phyloP scores from a whole-genome alignment of 148 eudicot genomes.

The Arbutus unedo region DNA sequence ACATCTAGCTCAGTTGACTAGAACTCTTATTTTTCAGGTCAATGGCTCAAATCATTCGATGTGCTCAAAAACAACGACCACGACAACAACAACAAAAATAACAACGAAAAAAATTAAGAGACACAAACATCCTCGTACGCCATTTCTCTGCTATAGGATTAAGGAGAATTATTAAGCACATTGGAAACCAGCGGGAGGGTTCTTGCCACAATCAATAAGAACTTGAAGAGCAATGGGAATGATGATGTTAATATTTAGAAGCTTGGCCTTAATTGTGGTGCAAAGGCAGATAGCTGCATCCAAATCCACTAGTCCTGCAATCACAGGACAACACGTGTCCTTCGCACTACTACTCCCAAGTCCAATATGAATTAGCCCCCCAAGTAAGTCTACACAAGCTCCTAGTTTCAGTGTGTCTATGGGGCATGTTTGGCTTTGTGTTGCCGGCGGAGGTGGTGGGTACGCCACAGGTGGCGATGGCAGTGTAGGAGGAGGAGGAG shows the following conservation, averaged over 20 bases:
- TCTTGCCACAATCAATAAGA: constrained; percentile 59
- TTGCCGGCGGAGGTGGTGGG: background rate
- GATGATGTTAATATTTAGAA: constrained; percentile 49
- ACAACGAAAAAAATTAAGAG: no score
- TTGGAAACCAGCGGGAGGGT: constrained; percentile 57
- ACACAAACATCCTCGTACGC: background rate
- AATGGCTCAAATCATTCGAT: background rate
- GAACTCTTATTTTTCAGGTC: background rate
- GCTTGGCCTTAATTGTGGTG: constrained; percentile 56
- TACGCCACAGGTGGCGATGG: no score
- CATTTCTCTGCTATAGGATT: no score
- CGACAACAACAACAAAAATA: no score
- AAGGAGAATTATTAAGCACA: constrained; percentile 29
- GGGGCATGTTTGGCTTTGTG: constrained; percentile 45
- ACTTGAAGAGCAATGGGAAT: constrained; percentile 65
- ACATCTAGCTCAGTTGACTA: background rate
- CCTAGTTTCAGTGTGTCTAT: constrained; percentile 57
- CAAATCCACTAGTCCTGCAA: constrained; percentile 49
- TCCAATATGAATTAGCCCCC: constrained; percentile 63
- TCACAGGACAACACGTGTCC: constrained; percentile 57
- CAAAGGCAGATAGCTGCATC: constrained; percentile 78
- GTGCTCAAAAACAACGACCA: background rate
- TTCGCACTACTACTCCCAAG: constrained; percentile 48
- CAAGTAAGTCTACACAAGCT: constrained; percentile 62
- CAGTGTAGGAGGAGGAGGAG: constrained; percentile 19